Evolutionary conservation across 257 asterid species (phyloP).

Genomic region (Lycium ferocissimum): DNA sequence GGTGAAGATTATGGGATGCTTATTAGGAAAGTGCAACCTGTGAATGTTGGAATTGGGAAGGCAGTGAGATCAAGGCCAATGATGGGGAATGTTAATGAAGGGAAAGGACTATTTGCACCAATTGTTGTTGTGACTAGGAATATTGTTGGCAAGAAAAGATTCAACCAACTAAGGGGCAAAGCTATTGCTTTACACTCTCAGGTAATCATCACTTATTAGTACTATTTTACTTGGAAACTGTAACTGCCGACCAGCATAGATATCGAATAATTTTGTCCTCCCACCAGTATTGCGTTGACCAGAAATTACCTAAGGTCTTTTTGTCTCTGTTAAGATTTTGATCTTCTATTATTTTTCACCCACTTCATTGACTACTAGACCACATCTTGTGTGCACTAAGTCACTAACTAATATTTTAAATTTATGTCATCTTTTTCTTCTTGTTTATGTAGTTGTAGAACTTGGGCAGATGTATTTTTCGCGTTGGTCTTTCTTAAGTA

Average conservation of each 20-base stretch:
- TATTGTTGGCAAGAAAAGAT: conserved; percentile 83
- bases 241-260: neutral
- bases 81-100: conserved; percentile 85
- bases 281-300: too few species aligned
- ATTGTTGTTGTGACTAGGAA: conserved; percentile 65
- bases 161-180: conserved; percentile 91
- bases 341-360: neutral
- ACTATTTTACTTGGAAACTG: neutral
- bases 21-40: conserved; percentile 39
- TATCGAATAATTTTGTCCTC: neutral
- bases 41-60: conserved; percentile 48
- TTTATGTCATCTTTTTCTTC: neutral
- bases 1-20: conserved; percentile 61
- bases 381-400: neutral
- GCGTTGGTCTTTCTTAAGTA: neutral
- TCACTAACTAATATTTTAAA: neutral
- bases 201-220: conserved; percentile 41
- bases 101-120: conserved; percentile 91
- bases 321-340: neutral
- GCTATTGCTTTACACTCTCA: conserved; percentile 97
- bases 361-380: neutral
- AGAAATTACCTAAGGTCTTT: neutral
- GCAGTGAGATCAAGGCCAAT: conserved; percentile 64
- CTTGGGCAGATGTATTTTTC: neutral
- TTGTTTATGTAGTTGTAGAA: neutral